A percentile compares a stretch with the other conserved stretches of the same genome.
Conservation (phyloP, 2,329 filamentous ascomycete genomes). For the Seiridium cupressi region DNA sequence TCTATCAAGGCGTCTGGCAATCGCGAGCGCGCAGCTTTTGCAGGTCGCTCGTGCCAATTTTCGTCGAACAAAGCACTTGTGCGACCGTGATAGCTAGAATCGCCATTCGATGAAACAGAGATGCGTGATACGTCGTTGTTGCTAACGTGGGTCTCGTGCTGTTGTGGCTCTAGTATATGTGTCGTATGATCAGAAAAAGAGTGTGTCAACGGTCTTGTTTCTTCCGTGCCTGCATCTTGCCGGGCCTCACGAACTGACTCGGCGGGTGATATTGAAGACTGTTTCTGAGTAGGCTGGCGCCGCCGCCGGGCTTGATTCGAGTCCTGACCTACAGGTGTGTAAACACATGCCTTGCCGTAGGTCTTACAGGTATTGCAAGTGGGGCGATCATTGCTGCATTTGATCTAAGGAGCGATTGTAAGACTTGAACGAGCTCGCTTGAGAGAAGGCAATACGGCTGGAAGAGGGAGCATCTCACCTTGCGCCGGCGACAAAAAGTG, state of each 20-base stretch:
- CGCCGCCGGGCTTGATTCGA: not conserved
- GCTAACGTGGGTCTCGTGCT: constrained; percentile 3
- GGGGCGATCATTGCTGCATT: not conserved
- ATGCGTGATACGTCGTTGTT: constrained; percentile 30
- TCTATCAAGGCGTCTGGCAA: constrained; percentile 39
- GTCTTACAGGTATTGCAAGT: constrained; percentile 35
- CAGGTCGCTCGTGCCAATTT: constrained; percentile 16
- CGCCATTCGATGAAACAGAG: constrained; percentile 35
- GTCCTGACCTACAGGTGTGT: constrained; percentile 20
- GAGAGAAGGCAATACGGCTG: no score
- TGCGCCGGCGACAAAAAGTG: not conserved
- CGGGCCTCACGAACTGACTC: not conserved
- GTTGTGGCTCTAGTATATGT: not conserved
- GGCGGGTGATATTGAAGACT: not conserved
- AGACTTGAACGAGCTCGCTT: not conserved
- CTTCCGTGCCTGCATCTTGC: not conserved
- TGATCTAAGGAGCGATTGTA: not conserved
- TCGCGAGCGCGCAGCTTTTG: constrained; percentile 16
- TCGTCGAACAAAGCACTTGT: constrained; percentile 49
- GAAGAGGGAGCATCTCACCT: not conserved
- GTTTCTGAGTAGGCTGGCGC: not conserved
- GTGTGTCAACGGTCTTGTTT: not conserved
- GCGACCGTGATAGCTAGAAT: constrained; percentile 46
- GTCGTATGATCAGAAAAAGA: not conserved
- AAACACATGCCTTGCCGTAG: not conserved